These are phyloP conservation scores for Chamaecyparis obtusa DNA, from an alignment of 75 land plant species.

Conservation along the genomic window DNA sequence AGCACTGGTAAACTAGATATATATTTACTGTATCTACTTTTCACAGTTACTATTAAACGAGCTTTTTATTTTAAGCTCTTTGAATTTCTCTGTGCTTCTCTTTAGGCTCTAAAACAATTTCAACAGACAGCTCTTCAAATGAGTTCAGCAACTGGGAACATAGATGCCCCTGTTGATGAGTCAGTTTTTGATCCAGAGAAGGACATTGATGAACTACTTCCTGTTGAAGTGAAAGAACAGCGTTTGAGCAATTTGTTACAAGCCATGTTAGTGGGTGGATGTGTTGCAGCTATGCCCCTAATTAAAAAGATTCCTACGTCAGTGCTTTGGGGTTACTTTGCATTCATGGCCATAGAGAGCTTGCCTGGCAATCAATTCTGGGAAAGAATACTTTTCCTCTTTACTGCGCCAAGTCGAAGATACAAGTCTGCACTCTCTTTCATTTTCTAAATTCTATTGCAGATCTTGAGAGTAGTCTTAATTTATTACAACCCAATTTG, in stretches of 20 bases:
- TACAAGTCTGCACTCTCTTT: slow-evolving; percentile 50
- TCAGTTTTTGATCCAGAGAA: slow-evolving; percentile 74
- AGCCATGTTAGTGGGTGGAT: slow-evolving; percentile 71
- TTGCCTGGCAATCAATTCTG: slow-evolving; percentile 98
- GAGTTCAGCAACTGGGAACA: slow-evolving; percentile 48
- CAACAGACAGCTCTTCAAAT: slow-evolving; percentile 53
- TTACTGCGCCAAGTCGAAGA: slow-evolving; percentile 86
- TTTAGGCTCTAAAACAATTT: slow-evolving; percentile 66
- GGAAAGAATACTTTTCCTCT: slow-evolving; percentile 76
- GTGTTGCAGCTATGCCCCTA: slow-evolving; percentile 88
- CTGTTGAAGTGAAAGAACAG: slow-evolving; percentile 91
- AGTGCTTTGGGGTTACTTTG: slow-evolving; percentile 95
- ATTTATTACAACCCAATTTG: neutral
- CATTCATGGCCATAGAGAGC: slow-evolving; percentile 98
- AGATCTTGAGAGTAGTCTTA: neutral
- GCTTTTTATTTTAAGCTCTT: neutral
- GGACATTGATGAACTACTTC: slow-evolving; percentile 80
- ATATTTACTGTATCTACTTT: too few relatives aligned
- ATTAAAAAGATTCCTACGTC: slow-evolving; percentile 81
- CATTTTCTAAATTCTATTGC: neutral
- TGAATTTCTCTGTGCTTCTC: neutral
- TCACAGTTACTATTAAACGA: neutral
- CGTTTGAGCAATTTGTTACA: slow-evolving; percentile 87
- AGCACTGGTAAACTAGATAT: slow-evolving; percentile 24
- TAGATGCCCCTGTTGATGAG: slow-evolving; percentile 70